Percentiles rank a stretch among this genome's conserved stretches.
These are phyloP conservation scores for Cucurbita pepo DNA, from an alignment of 306 rosid species.

Conservation along the genomic window DNA sequence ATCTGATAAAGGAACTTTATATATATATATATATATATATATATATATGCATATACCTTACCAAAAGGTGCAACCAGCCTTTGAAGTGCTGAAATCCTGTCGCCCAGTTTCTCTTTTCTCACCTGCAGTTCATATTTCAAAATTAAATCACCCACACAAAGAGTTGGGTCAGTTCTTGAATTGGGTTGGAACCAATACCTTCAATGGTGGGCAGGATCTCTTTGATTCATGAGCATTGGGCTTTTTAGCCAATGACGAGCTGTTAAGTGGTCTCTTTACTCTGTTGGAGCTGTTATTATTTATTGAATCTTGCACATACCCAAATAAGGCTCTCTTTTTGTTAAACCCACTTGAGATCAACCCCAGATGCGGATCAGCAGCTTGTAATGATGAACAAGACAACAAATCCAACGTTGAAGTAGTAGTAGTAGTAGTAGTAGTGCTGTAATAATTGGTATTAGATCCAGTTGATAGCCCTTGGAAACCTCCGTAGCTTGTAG, in stretches of 20 bases:
- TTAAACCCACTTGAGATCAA: slow-evolving; percentile 7
- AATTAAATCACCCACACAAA: neutral
- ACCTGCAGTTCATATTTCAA: slow-evolving; percentile 13
- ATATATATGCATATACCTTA: slow-evolving; percentile 32
- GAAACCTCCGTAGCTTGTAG: slow-evolving; percentile 11
- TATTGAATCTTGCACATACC: slow-evolving; percentile 16
- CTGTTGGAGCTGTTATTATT: slow-evolving; percentile 16
- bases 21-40: neutral
- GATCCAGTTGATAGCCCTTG: slow-evolving; percentile 5
- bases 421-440: too few species aligned
- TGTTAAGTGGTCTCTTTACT: slow-evolving; percentile 7
- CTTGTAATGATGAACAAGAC: slow-evolving; percentile 21
- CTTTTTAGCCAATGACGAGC: slow-evolving; percentile 8
- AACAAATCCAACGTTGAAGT: slow-evolving; percentile 7
- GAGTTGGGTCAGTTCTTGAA: neutral
- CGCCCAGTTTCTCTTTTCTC: slow-evolving; percentile 48
- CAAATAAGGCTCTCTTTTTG: slow-evolving; percentile 3
- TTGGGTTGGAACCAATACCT: slow-evolving; percentile 8
- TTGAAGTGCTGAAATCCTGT: slow-evolving; percentile 53
- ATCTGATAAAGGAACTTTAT: slow-evolving; percentile 6
- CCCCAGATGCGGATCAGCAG: slow-evolving; percentile 8
- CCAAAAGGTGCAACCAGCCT: slow-evolving; percentile 61
- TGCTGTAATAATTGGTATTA: slow-evolving; percentile 5
- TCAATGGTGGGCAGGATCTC: slow-evolving; percentile 26
- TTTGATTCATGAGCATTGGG: slow-evolving; percentile 13